phyloP scores from a whole-genome alignment of 768 basidiomycete genomes.

The Mycena kentingensis region DNA sequence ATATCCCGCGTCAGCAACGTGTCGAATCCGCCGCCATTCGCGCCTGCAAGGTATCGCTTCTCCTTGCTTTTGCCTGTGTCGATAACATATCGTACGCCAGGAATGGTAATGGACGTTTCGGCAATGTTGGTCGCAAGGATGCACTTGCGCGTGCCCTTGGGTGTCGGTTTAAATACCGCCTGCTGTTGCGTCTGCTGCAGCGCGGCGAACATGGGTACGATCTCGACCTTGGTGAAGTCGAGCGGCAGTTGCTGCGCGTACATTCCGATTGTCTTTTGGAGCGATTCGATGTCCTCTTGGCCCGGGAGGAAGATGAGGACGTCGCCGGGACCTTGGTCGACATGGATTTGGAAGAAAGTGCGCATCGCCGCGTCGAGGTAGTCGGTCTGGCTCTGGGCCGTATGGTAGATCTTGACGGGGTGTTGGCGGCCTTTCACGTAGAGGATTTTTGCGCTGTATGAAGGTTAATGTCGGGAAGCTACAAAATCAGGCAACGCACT shows the following conservation, averaged over 20 bases:
- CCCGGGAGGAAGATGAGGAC: slow-evolving; percentile 94
- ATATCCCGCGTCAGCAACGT: slow-evolving; percentile 81
- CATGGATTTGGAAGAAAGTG: slow-evolving; percentile 93
- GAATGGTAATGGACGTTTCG: slow-evolving; percentile 97
- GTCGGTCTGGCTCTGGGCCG: slow-evolving; percentile 72
- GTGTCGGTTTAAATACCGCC: slow-evolving; percentile 71
- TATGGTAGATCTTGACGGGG: slow-evolving; percentile 83
- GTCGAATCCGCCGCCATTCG: slow-evolving; percentile 83
- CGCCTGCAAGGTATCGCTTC: slow-evolving; percentile 76
- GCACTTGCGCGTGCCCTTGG: slow-evolving; percentile 77
- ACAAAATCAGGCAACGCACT: slow-evolving; percentile 49
- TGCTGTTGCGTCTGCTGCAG: slow-evolving; percentile 77
- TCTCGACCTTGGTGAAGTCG: slow-evolving; percentile 57
- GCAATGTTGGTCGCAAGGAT: slow-evolving; percentile 98
- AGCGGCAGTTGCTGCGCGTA: slow-evolving; percentile 71
- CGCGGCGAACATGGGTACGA: slow-evolving; percentile 85
- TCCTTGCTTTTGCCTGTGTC: slow-evolving; percentile 97
- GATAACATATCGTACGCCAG: slow-evolving; percentile 92
- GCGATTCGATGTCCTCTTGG: slow-evolving; percentile 93
- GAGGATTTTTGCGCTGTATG: slow-evolving; percentile 77
- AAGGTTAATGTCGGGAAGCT: slow-evolving; percentile 1
- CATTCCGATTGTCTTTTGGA: slow-evolving; percentile 72
- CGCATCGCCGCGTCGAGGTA: slow-evolving; percentile 88
- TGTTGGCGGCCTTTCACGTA: slow-evolving; percentile 94
- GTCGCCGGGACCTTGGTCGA: slow-evolving; percentile 77